Evolutionary conservation across 345 rosid genomes (phyloP).

Genomic region (Citrus medica): DNA sequence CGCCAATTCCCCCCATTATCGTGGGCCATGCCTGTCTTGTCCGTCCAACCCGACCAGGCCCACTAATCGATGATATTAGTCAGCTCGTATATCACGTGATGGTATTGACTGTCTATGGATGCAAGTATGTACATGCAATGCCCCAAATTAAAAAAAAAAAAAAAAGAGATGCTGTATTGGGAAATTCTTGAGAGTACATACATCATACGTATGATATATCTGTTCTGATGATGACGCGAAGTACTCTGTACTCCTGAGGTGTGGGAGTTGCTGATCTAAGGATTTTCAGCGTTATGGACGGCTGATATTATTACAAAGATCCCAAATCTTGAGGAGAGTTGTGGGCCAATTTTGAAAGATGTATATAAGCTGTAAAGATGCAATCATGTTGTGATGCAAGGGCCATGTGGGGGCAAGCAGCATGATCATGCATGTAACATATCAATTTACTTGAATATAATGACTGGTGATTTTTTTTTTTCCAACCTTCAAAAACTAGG

Average conservation of each 20-base stretch:
- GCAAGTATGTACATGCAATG: not conserved
- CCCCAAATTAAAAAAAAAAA: no score
- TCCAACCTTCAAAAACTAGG: not conserved
- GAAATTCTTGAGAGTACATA: not conserved
- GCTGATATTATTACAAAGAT: not conserved
- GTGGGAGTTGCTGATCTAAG: not conserved
- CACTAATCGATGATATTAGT: not conserved
- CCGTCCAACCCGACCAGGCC: not conserved
- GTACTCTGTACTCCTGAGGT: not conserved
- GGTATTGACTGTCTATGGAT: not conserved
- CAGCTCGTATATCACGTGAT: conserved; percentile 8
- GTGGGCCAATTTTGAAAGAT: not conserved
- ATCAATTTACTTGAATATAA: no score
- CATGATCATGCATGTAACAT: no score
- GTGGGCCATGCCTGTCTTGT: conserved; percentile 9
- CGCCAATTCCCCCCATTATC: not conserved
- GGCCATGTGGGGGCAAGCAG: not conserved
- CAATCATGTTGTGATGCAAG: not conserved
- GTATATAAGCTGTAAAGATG: not conserved
- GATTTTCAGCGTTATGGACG: conserved; percentile 11
- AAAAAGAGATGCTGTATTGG: not conserved
- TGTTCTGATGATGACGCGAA: not conserved
- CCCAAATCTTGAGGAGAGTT: conserved; percentile 3
- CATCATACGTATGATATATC: not conserved
- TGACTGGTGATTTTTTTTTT: no score